Evolutionary conservation across 495 filamentous ascomycete genomes (phyloP), one percentile per base, ranked within the genome.

Genomic region (Cladorrhinum samala): DNA sequence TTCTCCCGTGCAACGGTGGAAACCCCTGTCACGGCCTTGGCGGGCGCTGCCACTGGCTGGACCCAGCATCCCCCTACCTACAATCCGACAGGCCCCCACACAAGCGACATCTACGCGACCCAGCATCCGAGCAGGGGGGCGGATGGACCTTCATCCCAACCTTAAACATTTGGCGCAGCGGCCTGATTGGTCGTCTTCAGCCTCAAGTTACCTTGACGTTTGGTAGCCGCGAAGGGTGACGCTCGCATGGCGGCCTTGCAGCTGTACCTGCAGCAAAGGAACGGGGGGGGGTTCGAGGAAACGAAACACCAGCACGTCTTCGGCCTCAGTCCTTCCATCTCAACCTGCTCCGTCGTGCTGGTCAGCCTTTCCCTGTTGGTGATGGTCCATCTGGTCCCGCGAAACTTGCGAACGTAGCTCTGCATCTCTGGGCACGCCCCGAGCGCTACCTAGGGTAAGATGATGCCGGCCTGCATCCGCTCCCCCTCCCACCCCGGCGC

Each of bases 101-200:
- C n/a, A 24, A 16, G 23, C 11, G 38, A 13, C 45, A 39, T 25
- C 14, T 20, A 49, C 49, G 55, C 49, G 43, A 54, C 57, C 63
- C 42, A 51, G 41, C 30, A 59, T 55, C 66, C 61, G 55, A 64
- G 49, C 66, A 64, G 56, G 63, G 60, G 49, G 37, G 27, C 2
- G 1, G 18, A 20, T 19, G 48, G 40, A 50, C 45, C 60, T 68
- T 60, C 65, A 63, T 68, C 66, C 63, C 59, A 72, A 72, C 66
- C 61, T 67, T 67, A 66, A 68, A 61, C 54, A 52, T 21, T 19
- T 24, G 41, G 25, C n/a, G n/a, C 25, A 6, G n/a, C 19, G 5
- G 13, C 50, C 48, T 58, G 53, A 66, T 68, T 69, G 60, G 67
- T 52, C 30, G 3, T 13, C 42, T 55, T 52, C 50, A 58, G 61